These are phyloP conservation scores for Paramecium biaurelia DNA, from an alignment of 73 alveolate genomes.

Conservation along the genomic window DNA sequence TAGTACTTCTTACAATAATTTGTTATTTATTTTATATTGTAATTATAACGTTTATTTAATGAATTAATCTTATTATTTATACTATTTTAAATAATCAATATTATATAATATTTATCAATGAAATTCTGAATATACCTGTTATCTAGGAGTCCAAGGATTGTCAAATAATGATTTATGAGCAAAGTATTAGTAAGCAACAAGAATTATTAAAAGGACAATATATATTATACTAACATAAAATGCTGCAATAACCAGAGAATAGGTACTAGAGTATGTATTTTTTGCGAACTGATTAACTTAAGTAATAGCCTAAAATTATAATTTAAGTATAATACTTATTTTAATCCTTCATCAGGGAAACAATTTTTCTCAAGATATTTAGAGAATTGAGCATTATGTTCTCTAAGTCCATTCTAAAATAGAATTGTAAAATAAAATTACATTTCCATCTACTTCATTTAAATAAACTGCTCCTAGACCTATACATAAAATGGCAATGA, in stretches of 20 bases:
- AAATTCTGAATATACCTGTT: neutral
- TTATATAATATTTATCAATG: neutral
- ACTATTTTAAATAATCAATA: neutral
- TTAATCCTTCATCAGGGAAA: slow-evolving; percentile 12
- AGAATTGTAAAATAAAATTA: neutral
- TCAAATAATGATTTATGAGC: neutral
- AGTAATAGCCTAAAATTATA: neutral
- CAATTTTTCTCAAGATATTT: neutral
- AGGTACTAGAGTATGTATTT: neutral
- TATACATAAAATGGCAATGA: neutral
- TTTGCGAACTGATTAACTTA: neutral
- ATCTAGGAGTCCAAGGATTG: slow-evolving; percentile 23
- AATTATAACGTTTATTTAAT: neutral
- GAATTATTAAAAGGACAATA: neutral
- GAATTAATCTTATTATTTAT: neutral
- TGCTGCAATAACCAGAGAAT: neutral
- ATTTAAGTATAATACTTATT: neutral
- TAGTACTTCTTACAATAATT: neutral
- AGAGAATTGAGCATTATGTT: neutral
- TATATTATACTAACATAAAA: neutral
- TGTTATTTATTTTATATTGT: neutral
- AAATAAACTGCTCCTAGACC: neutral
- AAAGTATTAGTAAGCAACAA: slow-evolving; percentile 1
- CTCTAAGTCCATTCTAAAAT: slow-evolving; percentile 12
- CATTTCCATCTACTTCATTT: slow-evolving; percentile 28